phyloP scores from a whole-genome alignment of 1,284 basidiomycete genomes.

The Pseudozyma sp. region DNA sequence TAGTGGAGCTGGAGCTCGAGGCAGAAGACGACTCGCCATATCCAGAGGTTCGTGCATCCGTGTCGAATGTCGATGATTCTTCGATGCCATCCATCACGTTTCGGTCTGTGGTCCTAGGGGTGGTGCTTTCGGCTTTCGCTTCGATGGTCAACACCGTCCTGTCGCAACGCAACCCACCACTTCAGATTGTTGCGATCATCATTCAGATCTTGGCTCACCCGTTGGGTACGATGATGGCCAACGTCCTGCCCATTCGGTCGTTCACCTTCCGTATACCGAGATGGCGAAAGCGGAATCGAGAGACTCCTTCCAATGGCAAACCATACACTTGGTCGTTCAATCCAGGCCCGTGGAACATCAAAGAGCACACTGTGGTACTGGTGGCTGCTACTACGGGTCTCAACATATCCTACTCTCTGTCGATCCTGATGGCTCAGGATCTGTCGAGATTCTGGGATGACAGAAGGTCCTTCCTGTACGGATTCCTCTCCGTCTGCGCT shows the following conservation, averaged over 20 bases:
- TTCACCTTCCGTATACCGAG: conserved; percentile 29
- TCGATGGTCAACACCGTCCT: conserved; percentile 61
- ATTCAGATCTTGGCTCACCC: conserved; percentile 59
- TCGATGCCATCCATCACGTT: conserved; percentile 60
- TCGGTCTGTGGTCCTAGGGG: conserved; percentile 56
- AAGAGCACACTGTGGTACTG: conserved; percentile 62
- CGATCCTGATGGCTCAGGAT: conserved; percentile 72
- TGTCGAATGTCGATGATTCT: conserved; percentile 63
- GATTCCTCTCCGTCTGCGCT: conserved; percentile 69
- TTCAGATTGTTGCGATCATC: conserved; percentile 53
- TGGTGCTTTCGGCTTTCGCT: conserved; percentile 49
- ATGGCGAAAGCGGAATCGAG: not conserved
- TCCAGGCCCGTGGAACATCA: conserved; percentile 63
- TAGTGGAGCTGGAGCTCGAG: conserved; percentile 44
- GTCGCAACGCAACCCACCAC: conserved; percentile 57
- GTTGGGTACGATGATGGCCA: conserved; percentile 48
- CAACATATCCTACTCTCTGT: conserved; percentile 71
- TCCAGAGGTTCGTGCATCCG: conserved; percentile 61
- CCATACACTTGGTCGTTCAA: conserved; percentile 47
- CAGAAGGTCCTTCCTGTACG: conserved; percentile 67
- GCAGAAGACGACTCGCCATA: conserved; percentile 62
- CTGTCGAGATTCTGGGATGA: conserved; percentile 68
- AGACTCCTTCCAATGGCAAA: not conserved
- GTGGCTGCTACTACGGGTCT: conserved; percentile 43
- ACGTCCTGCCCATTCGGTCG: conserved; percentile 43